These are phyloP conservation scores for Hyphopichia buzzinii DNA, from an alignment of 1,139 yeast genomes.

Conservation along the genomic window DNA sequence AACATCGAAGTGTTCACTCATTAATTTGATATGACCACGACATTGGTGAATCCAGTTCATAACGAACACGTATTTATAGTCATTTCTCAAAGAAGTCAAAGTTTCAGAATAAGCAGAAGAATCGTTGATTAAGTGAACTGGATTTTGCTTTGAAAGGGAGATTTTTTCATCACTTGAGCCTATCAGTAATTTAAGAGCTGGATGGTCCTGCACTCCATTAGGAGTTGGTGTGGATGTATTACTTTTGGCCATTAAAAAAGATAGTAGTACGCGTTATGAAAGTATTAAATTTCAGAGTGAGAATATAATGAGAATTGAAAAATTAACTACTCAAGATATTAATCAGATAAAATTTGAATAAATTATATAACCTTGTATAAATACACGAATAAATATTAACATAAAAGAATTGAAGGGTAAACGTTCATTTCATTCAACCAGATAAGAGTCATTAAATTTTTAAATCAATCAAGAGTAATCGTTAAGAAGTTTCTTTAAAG, in stretches of 20 bases:
- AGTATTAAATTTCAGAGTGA: neutral
- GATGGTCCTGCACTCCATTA: slow-evolving; percentile 14
- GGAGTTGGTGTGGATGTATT: slow-evolving; percentile 13
- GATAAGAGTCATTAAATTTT: neutral
- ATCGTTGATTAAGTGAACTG: slow-evolving; percentile 27
- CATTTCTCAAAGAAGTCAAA: slow-evolving; percentile 21
- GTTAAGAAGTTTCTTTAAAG: slow-evolving; percentile 21
- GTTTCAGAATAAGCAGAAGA: slow-evolving; percentile 10
- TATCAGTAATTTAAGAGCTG: slow-evolving; percentile 19
- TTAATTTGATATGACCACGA: slow-evolving; percentile 43
- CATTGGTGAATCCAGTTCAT: slow-evolving; percentile 51
- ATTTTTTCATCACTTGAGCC: slow-evolving; percentile 28
- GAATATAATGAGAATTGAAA: too few species aligned
- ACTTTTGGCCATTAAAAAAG: slow-evolving; percentile 9
- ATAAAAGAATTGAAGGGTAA: neutral
- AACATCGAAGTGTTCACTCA: slow-evolving; percentile 49
- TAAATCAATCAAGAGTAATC: neutral
- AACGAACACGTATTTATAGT: slow-evolving; percentile 41
- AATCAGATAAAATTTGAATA: neutral
- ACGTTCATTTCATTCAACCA: neutral
- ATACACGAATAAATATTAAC: neutral
- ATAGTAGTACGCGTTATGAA: neutral
- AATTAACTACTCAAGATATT: too few species aligned
- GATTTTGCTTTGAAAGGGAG: slow-evolving; percentile 26
- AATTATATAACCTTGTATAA: neutral